Percentiles rank a stretch among this genome's conserved stretches.
phyloP scores from a whole-genome alignment of 345 rosid genomes.

The Arabidopsis suecica region DNA sequence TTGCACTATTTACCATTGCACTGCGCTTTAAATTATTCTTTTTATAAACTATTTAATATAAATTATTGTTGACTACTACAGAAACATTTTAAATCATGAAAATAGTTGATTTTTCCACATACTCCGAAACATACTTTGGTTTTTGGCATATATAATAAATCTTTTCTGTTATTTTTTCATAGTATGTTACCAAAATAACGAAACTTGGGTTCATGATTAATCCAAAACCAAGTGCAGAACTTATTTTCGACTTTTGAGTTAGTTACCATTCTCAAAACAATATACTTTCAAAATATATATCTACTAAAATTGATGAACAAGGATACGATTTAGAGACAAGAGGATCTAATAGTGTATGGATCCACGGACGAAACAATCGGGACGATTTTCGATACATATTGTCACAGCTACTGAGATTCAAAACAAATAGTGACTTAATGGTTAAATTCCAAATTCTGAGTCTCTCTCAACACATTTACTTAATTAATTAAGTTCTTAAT shows the following conservation, averaged over 20 bases:
- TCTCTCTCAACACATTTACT: constrained; percentile 24
- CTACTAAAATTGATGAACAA: background rate
- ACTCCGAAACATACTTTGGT: background rate
- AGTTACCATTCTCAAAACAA: background rate
- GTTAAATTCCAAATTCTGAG: constrained; percentile 13
- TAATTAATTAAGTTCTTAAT: background rate
- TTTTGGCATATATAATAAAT: background rate
- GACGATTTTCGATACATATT: constrained; percentile 3
- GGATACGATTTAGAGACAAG: background rate
- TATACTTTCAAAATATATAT: background rate
- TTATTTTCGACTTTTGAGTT: background rate
- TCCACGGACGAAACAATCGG: constrained; percentile 16
- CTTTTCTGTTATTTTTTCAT: too few species aligned
- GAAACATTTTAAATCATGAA: background rate
- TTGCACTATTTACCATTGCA: too few species aligned
- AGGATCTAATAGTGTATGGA: background rate
- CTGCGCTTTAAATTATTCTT: too few species aligned
- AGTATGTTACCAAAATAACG: too few species aligned
- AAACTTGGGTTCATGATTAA: too few species aligned
- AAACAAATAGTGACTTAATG: background rate
- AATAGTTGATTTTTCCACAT: background rate
- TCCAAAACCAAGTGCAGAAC: background rate
- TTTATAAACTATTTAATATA: too few species aligned
- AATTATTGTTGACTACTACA: background rate
- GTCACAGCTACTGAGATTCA: constrained; percentile 1